Evolutionary conservation across 306 rosid genomes (phyloP), one percentile per base, ranked within the genome.

Genomic region (Castanea mollissima): DNA sequence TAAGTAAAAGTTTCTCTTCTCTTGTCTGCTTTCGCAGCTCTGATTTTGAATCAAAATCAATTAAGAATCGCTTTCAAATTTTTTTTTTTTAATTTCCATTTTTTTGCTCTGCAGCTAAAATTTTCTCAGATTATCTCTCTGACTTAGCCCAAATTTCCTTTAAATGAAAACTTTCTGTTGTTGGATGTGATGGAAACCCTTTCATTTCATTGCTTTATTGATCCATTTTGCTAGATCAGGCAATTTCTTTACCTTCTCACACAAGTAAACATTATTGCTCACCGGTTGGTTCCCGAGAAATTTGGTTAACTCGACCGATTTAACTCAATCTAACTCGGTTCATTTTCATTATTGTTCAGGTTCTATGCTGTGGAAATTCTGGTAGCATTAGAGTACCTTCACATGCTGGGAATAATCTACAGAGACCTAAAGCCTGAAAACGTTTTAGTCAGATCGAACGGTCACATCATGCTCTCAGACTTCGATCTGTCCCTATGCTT

Each of bases 401-500:
- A 95, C 87, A 95, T 95, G 99, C 72, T 95, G 69, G 99, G 99
- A 83, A 93, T 95, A 83, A 93, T 95, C 54, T 95, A 93, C 93
- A 86, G 99, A 54, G 99, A 95, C 85, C 82, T 95, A 5, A 95
- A 95, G 76, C 99, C 99, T 0, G 99, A 95, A 77, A 95, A 95
- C 83, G 99, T 95, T 78, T 84, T 95, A 13, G 98, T 95, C 57
- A 86, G 97, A 90, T 93, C 99, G 2, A 98, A 95, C 89, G 99
- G 99, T 86, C 99, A 95, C 81, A 93, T 95, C 88, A 95, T 95
- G 99, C 92, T 95, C 75, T 93, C 99, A 2, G 99, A 95, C 76
- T 95, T 95, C 23, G 99, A 95, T 85, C 94, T 95, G n/a, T 95
- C 98, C 0, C 77, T 95, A 0, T 90, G 97, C 75, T 90, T 94